phyloP scores from a whole-genome alignment of 345 rosid genomes.

The Eucalyptus marginata region DNA sequence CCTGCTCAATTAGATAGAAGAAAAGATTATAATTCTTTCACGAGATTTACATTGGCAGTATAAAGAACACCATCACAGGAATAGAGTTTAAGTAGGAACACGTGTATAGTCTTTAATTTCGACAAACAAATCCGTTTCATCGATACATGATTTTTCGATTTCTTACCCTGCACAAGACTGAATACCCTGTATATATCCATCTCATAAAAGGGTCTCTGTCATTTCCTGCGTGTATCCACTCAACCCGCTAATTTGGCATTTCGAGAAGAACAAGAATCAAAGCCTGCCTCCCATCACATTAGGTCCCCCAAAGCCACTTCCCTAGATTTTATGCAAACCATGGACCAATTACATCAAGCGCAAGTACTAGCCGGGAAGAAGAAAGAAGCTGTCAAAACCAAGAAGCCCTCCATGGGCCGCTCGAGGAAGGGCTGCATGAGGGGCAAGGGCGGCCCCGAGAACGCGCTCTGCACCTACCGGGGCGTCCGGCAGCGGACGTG shows the following conservation, averaged over 20 bases:
- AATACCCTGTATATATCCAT: neutral
- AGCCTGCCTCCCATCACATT: neutral
- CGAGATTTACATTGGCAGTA: neutral
- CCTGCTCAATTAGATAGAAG: neutral
- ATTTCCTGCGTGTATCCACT: neutral
- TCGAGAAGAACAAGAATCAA: neutral
- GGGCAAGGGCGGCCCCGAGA: constrained; percentile 95
- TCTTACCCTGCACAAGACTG: neutral
- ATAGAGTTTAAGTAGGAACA: neutral
- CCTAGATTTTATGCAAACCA: neutral
- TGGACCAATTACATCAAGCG: neutral
- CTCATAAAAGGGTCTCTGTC: neutral
- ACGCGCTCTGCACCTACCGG: constrained; percentile 75
- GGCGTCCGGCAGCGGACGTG: constrained; percentile 96
- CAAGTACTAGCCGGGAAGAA: neutral
- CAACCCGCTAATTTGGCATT: neutral
- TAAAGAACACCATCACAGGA: neutral
- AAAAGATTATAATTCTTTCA: neutral
- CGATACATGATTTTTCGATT: neutral
- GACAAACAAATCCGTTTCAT: neutral
- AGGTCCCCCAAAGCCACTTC: neutral
- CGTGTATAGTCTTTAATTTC: neutral
- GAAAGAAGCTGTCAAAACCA: neutral
- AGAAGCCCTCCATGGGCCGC: constrained; percentile 54
- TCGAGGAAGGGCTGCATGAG: constrained; percentile 95